Evolutionary conservation across 129 eudicot genomes (phyloP).

Genomic region (Chrysanthemum seticuspe): DNA sequence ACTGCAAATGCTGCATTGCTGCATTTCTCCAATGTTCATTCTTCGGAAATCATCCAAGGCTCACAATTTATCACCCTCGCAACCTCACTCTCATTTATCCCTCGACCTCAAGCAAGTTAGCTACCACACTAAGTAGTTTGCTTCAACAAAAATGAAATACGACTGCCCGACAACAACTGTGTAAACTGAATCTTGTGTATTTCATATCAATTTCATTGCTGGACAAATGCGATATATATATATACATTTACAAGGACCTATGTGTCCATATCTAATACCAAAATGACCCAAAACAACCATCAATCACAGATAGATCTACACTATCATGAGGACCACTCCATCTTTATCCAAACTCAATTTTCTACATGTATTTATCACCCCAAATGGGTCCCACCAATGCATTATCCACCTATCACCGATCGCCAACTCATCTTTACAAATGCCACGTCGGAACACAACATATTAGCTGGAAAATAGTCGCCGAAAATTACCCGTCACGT

Average conservation of each 20-base stretch:
- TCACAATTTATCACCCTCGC: too few species aligned
- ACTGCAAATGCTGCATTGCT: too few species aligned
- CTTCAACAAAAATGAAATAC: conserved; percentile 8
- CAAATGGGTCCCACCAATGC: too few species aligned
- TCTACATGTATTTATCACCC: background rate
- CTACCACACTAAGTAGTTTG: background rate
- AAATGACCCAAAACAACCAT: background rate
- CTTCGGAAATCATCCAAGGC: too few species aligned
- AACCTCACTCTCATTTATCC: too few species aligned
- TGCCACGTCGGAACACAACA: conserved; percentile 20
- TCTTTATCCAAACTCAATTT: conserved; percentile 15
- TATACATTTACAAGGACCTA: conserved; percentile 27
- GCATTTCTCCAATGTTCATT: too few species aligned
- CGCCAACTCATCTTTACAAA: conserved; percentile 25
- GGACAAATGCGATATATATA: background rate
- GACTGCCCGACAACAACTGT: background rate
- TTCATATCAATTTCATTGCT: conserved; percentile 15
- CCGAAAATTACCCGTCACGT: conserved; percentile 33
- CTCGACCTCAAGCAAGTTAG: too few species aligned
- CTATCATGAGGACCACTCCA: conserved; percentile 31
- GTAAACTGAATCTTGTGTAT: conserved; percentile 7
- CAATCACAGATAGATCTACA: conserved; percentile 31
- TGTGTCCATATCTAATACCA: conserved; percentile 10
- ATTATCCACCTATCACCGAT: conserved; percentile 11
- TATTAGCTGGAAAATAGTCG: conserved; percentile 12